Evolutionary conservation across 495 filamentous ascomycete species (phyloP).

Genomic region (Daldinia loculata): DNA sequence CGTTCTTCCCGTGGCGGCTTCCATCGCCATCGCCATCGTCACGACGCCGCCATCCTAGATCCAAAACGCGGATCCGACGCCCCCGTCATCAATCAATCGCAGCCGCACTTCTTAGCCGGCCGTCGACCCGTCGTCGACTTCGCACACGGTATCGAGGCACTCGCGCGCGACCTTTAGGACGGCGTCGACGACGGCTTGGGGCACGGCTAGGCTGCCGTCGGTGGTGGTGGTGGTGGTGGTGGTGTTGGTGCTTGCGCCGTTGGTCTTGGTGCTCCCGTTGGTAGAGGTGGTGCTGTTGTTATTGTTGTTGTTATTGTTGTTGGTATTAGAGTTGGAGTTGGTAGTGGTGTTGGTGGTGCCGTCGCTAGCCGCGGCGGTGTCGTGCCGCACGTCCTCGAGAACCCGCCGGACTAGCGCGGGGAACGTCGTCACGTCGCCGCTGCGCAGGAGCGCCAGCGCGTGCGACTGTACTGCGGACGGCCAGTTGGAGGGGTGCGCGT

Average conservation of each 20-base stretch:
- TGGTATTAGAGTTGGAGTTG: neutral
- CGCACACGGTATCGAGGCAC: slow-evolving; percentile 58
- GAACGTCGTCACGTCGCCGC: slow-evolving; percentile 61
- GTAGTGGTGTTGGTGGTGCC: neutral
- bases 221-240: slow-evolving; percentile 10
- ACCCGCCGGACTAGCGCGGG: slow-evolving; percentile 61
- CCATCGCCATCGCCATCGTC: neutral
- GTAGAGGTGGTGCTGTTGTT: slow-evolving; percentile 13
- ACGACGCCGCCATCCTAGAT: neutral
- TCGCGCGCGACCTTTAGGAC: slow-evolving; percentile 62
- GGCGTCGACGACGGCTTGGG: slow-evolving; percentile 60
- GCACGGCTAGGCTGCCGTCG: slow-evolving; percentile 55
- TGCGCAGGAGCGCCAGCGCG: slow-evolving; percentile 62
- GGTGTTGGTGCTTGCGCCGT: slow-evolving; percentile 22
- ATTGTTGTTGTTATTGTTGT: slow-evolving; percentile 16
- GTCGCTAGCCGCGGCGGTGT: slow-evolving; percentile 46
- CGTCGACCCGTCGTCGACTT: slow-evolving; percentile 51
- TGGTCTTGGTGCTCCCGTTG: slow-evolving; percentile 18
- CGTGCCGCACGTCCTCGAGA: slow-evolving; percentile 62
- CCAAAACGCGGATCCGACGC: too few species aligned
- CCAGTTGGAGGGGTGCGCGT: slow-evolving; percentile 63
- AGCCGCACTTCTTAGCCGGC: slow-evolving; percentile 21
- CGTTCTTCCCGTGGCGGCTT: neutral
- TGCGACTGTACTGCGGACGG: slow-evolving; percentile 60
- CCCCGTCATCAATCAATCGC: neutral